Base-by-base conservation (phyloP, 192 early-diverging fungal genomes). In the Coemansia sp. region DNA sequence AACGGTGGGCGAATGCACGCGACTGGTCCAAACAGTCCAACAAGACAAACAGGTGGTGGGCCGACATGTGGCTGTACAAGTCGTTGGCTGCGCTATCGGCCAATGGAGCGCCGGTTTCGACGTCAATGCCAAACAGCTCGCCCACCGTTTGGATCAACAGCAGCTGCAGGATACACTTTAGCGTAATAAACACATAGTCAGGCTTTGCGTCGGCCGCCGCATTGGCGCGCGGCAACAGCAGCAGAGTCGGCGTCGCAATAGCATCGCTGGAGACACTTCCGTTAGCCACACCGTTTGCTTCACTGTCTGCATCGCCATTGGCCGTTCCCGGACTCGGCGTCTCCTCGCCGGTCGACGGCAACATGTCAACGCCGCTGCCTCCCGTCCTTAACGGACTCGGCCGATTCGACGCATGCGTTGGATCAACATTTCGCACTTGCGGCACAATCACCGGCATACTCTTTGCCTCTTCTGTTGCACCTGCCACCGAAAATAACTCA, bases 111-210 rank as follows among this genome's bases (percentile, higher is more conserved):
- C 82, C 90, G 88, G 15, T 91, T 85, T 60, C 68, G 67, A 47
- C 84, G 57, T 65, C 80, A 68, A 62, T 57, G 50, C 44, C 78
- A 64, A 91, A 79, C 15, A 94, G 81, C 59, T 95, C 93, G 65
- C 91, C 87, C 26, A 97, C 71, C 0, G 92, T 95, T 69, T 95
- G 92, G 53, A 97, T 93, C 17, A 97, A 75, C 57, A 93, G 82
- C 51, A 95, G 80, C 59, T 97, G 95, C 36, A 93, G 73, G 1
- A 94, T 87, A 74, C 95, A 97, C 70, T 94, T 94, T 20, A 93
- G 86, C 60, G 93, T 92, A 20, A 93, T 92, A 57, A 86, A 86
- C 57, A 90, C 85, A 78, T 96, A 95, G 51, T 90, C 87, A 23
- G 86, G 88, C 84, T 65, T 87, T 72, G 47, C 7, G 12, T 49